Evolutionary conservation across 2,329 filamentous ascomycete species (phyloP), one percentile per base, ranked within the genome.

Genomic region (Capronia americana): DNA sequence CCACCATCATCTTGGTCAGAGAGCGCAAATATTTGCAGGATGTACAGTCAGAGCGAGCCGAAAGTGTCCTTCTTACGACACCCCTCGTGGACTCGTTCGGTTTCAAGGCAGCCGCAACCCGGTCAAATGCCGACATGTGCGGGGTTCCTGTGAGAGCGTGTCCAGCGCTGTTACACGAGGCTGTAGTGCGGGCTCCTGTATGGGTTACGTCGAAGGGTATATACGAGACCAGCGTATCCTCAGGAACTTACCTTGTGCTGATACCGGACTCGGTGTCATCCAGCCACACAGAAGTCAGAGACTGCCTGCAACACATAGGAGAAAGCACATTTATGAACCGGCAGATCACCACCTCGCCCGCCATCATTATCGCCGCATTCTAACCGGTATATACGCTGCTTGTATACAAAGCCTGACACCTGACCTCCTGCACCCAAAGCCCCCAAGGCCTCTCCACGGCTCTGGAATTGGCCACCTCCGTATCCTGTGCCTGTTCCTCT

Each of bases 401-500:
- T 20, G 58, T 59, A 26, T 70, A 70, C 20, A 70, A 61, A 10
- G 62, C 50, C 53, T 66, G 61, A 20, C 53, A 55, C 38, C 62
- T 63, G 23, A 70, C 66, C 57, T 70, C 66, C 17, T 57, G 41
- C 7, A 64, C 32, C 66, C 66, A 70, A 10, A 67, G 24, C 0
- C 28, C 57, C 68, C 66, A 70, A 26, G 66, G 56, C 48, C 63
- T n/a, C 24, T 64, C 63, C 1, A 53, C 34, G 23, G 60, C 58
- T 10, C 30, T 46, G 12, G 38, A 11, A 28, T 59, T 66, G 6
- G 50, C 53, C 2, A 30, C 44, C 28, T 55, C 38, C 11, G 60
- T 41, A 56, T 66, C 68, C n/a, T 48, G 53, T 20, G 54, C 61
- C 51, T 69, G 63, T 53, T 65, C n/a, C n/a, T 38, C 24, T 12